phyloP scores from a whole-genome alignment of 2,329 filamentous ascomycete genomes.

The Huntiella savannae region DNA sequence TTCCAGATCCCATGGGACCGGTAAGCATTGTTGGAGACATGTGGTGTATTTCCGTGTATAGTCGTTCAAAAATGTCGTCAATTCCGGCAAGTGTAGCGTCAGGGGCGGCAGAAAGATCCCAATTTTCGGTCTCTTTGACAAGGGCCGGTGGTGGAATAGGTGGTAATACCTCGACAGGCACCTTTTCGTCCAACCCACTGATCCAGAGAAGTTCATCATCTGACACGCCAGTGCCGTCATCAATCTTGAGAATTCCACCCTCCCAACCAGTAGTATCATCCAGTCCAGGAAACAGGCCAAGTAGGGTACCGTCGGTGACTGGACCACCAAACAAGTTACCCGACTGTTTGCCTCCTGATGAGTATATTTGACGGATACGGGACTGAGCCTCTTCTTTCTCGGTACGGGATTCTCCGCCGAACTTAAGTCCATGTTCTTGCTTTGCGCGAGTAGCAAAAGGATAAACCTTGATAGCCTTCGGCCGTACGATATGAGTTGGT shows the following conservation, averaged over 20 bases:
- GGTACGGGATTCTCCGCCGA: constrained; percentile 71
- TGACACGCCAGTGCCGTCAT: constrained; percentile 22
- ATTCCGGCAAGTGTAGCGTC: constrained; percentile 62
- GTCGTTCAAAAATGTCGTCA: constrained; percentile 51
- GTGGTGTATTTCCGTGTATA: constrained; percentile 60
- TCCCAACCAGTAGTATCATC: constrained; percentile 47
- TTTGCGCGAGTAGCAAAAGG: constrained; percentile 50
- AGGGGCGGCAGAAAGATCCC: constrained; percentile 36
- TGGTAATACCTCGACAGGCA: constrained; percentile 56
- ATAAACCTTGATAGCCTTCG: constrained; percentile 50
- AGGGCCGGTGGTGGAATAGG: constrained; percentile 48
- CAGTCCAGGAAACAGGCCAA: constrained; percentile 39
- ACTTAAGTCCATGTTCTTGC: constrained; percentile 49
- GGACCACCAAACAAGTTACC: constrained; percentile 54
- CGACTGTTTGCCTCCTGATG: constrained; percentile 25
- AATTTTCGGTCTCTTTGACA: constrained; percentile 24
- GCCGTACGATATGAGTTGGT: constrained; percentile 45
- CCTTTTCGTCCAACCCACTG: constrained; percentile 54
- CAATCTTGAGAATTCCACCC: constrained; percentile 67
- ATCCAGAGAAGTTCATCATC: constrained; percentile 47
- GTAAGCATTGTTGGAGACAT: constrained; percentile 79
- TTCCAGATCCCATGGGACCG: constrained; percentile 76
- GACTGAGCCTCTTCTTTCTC: constrained; percentile 62
- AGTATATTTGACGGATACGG: constrained; percentile 53
- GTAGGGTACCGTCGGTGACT: constrained; percentile 69